Evolutionary conservation across 108 stramenopile genomes (phyloP).

Genomic region (Cyclotella cryptica): DNA sequence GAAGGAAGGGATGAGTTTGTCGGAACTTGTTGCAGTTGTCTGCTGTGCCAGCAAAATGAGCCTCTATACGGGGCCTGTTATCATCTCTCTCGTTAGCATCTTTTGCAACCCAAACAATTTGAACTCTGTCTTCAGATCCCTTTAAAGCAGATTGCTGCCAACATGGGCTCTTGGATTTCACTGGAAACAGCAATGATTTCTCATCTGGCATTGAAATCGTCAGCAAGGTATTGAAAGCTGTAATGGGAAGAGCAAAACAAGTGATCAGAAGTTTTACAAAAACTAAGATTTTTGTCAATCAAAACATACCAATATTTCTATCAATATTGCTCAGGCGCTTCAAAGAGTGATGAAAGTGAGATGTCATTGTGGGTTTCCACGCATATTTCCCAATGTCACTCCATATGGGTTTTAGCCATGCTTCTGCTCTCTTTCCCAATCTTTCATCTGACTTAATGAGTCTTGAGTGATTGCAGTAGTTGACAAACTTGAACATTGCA

Average conservation of each 20-base stretch:
- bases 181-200: conserved; percentile 3
- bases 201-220: conserved; percentile 21
- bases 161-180: background rate
- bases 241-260: background rate
- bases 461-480: background rate
- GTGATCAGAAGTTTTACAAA: background rate
- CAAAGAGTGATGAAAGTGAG: background rate
- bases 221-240: conserved; percentile 30
- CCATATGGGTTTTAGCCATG: conserved; percentile 8
- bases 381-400: background rate
- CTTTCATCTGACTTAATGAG: background rate
- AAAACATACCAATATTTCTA: background rate
- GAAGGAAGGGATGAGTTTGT: conserved; percentile 18
- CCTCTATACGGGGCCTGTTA: conserved; percentile 24
- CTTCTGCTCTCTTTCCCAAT: background rate
- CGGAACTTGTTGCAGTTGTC: conserved; percentile 28
- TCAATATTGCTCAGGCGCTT: background rate
- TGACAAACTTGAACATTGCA: background rate
- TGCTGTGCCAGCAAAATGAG: conserved; percentile 31
- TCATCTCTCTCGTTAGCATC: background rate
- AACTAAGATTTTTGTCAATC: background rate
- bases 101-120: conserved; percentile 40
- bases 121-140: background rate
- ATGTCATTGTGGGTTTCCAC: background rate
- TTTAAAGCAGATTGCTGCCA: conserved; percentile 25